These are phyloP conservation scores for Cryptosporidium tyzzeri DNA, from an alignment of 169 alveolate genomes.

Conservation along the genomic window DNA sequence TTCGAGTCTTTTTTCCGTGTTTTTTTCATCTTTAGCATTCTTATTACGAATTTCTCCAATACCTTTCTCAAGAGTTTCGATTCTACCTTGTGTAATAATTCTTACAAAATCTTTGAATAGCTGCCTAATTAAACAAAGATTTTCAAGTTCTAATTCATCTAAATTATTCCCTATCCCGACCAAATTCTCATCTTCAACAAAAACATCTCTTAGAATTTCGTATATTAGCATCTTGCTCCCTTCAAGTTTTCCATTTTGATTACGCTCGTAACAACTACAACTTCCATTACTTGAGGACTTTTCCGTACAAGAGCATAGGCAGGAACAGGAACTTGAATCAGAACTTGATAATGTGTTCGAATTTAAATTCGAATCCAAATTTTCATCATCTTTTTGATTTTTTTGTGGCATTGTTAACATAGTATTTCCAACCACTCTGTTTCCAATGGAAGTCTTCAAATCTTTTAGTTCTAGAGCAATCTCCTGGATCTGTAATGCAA, in stretches of 20 bases:
- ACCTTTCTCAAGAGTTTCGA: constrained; percentile 27
- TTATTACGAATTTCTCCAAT: constrained; percentile 28
- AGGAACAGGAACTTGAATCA: constrained; percentile 24
- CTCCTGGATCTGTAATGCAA: constrained; percentile 48
- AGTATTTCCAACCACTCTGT: neutral
- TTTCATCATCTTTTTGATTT: constrained; percentile 22
- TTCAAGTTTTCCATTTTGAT: neutral
- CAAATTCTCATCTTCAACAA: constrained; percentile 42
- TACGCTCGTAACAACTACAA: neutral
- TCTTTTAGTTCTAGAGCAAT: constrained; percentile 42
- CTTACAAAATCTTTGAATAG: constrained; percentile 49
- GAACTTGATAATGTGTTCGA: constrained; percentile 12
- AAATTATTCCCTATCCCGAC: constrained; percentile 15
- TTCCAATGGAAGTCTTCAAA: constrained; percentile 9
- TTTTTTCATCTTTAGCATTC: constrained; percentile 17
- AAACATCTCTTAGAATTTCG: constrained; percentile 41
- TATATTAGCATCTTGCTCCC: neutral
- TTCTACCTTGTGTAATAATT: constrained; percentile 17
- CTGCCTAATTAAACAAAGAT: constrained; percentile 33
- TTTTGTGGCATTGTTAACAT: neutral
- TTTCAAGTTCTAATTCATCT: constrained; percentile 17
- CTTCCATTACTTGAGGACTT: constrained; percentile 8
- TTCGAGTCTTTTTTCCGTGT: constrained; percentile 20
- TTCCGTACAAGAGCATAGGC: constrained; percentile 12
- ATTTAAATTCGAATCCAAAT: constrained; percentile 5